These are phyloP conservation scores for Dorcoceras hygrometricum DNA, from an alignment of 257 asterid species.

Conservation along the genomic window DNA sequence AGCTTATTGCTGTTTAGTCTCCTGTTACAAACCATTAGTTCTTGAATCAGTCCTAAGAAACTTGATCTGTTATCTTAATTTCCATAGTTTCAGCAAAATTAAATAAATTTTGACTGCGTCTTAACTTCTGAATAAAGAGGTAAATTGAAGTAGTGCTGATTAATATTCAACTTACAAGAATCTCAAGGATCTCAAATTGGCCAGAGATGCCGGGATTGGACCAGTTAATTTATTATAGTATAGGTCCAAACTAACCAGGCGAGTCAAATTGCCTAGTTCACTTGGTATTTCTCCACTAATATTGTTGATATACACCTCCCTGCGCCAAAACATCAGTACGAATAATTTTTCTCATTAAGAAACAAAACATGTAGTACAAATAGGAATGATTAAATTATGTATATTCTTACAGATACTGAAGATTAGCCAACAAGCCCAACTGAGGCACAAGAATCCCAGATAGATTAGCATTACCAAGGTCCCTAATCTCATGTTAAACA, in stretches of 20 bases:
- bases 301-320: conserved; percentile 26
- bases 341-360: too few species aligned
- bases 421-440: conserved; percentile 31
- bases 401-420: conserved; percentile 40
- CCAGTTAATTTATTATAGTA: conserved; percentile 30
- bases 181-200: conserved; percentile 33
- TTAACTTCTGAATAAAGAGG: too few species aligned
- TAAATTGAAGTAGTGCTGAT: too few species aligned
- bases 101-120: too few species aligned
- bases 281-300: conserved; percentile 40
- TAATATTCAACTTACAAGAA: conserved; percentile 27
- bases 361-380: too few species aligned
- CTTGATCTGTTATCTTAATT: too few species aligned
- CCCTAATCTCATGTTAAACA: conserved; percentile 26
- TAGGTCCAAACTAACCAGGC: conserved; percentile 30
- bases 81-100: too few species aligned
- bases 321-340: too few species aligned
- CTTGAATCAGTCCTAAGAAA: too few species aligned
- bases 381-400: too few species aligned
- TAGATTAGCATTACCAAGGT: conserved; percentile 36
- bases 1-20: conserved; percentile 34
- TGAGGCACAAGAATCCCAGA: conserved; percentile 37
- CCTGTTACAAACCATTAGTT: conserved; percentile 27
- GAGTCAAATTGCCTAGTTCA: conserved; percentile 35
- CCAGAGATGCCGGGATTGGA: conserved; percentile 39